phyloP scores from a whole-genome alignment of 208 protist species.

The Wallacemonas sp. region DNA sequence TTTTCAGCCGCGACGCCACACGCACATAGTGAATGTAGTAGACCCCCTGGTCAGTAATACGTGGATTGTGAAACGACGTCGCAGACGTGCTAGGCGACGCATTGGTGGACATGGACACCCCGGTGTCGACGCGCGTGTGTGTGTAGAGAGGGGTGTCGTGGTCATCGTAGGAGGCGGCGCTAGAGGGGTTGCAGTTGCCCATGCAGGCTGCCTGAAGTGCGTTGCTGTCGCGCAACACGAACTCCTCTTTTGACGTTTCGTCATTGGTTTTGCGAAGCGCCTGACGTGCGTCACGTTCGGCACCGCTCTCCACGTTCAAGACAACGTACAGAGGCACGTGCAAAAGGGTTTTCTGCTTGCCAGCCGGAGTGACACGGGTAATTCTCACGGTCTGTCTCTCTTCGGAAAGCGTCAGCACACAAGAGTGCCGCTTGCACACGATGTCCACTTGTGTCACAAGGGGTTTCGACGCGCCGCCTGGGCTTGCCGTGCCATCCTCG shows the following conservation, averaged over 20 bases:
- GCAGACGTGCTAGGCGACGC: not conserved
- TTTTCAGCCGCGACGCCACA: slow-evolving; percentile 8
- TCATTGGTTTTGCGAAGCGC: slow-evolving; percentile 20
- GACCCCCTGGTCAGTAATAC: not conserved
- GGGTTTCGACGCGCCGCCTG: not conserved
- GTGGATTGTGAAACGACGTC: not conserved
- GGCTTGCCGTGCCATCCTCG: not conserved
- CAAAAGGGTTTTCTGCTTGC: slow-evolving; percentile 31
- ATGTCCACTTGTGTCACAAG: slow-evolving; percentile 8
- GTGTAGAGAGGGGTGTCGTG: slow-evolving; percentile 22
- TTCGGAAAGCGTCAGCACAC: slow-evolving; percentile 31
- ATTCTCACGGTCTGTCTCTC: slow-evolving; percentile 21
- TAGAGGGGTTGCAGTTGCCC: not conserved
- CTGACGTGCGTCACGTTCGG: slow-evolving; percentile 50
- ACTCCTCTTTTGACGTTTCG: slow-evolving; percentile 24
- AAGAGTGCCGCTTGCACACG: slow-evolving; percentile 18
- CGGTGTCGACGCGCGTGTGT: slow-evolving; percentile 40
- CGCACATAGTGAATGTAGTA: slow-evolving; percentile 68
- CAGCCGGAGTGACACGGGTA: slow-evolving; percentile 13
- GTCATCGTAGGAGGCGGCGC: not conserved
- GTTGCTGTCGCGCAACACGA: slow-evolving; percentile 3
- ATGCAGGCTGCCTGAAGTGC: not conserved
- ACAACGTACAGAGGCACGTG: slow-evolving; percentile 48
- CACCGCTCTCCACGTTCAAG: slow-evolving; percentile 66
- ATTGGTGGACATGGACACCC: slow-evolving; percentile 2